Evolutionary conservation across 1,284 basidiomycete genomes (phyloP).

Genomic region (Trichosporon inkin): DNA sequence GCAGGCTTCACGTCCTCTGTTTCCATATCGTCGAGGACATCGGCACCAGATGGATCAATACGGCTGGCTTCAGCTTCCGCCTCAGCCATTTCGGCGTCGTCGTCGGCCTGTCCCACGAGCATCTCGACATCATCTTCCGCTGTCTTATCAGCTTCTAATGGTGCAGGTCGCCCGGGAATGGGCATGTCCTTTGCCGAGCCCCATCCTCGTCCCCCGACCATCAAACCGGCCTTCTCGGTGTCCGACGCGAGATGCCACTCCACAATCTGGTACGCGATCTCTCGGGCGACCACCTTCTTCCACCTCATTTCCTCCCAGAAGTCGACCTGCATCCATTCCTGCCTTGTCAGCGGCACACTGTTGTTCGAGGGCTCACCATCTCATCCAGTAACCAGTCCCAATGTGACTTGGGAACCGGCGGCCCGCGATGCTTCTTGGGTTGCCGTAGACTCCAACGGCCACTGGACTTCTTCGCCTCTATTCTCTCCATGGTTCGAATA

Average conservation of each 20-base stretch:
- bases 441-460: slow-evolving; percentile 91
- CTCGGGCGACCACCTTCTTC: slow-evolving; percentile 83
- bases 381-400: slow-evolving; percentile 97
- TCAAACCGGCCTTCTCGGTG: slow-evolving; percentile 63
- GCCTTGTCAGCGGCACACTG: slow-evolving; percentile 13
- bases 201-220: slow-evolving; percentile 53
- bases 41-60: slow-evolving; percentile 25
- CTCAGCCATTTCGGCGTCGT: slow-evolving; percentile 23
- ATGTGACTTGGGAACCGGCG: slow-evolving; percentile 76
- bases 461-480: slow-evolving; percentile 76
- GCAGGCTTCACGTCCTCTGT: slow-evolving; percentile 28
- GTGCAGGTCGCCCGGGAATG: slow-evolving; percentile 28
- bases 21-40: slow-evolving; percentile 40
- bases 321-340: slow-evolving; percentile 97
- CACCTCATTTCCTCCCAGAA: slow-evolving; percentile 90
- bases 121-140: slow-evolving; percentile 47
- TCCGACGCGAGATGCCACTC: slow-evolving; percentile 78
- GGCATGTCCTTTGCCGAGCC: slow-evolving; percentile 29
- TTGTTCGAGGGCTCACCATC: slow-evolving; percentile 61
- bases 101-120: slow-evolving; percentile 34
- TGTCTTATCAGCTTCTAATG: slow-evolving; percentile 14
- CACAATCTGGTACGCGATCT: slow-evolving; percentile 74
- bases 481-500: slow-evolving; percentile 73
- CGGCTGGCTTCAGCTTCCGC: slow-evolving; percentile 23
- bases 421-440: slow-evolving; percentile 86